Evolutionary conservation across 805 yeast genomes (phyloP), one percentile per base, ranked within the genome.

Genomic region (Myxozyma sirexii): DNA sequence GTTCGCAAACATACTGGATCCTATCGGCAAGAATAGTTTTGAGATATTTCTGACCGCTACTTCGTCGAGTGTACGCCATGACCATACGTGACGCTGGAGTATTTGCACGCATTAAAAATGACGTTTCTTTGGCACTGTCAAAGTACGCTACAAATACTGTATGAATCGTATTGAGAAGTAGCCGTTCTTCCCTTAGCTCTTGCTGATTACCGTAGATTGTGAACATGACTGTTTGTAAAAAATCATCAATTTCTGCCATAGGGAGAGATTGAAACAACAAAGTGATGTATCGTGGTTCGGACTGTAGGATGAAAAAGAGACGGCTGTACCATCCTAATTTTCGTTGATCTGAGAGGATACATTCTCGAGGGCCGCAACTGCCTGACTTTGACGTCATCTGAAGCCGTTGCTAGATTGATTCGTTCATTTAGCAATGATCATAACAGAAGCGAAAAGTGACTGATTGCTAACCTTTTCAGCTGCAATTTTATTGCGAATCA

Each of bases 121-220:
- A 65, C 45, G 72, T 71, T 49, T 75, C 77, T 15, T 69, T 57
- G 2, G 76, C 65, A 31, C 67, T 49, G 6, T 75, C 77, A 50
- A 75, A 75, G 57, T 75, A 77, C 37, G 68, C 56, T 3, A 77
- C 71, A 54, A 75, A 61, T 1, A 75, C 77, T 12, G 71, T 70
- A 59, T 73, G 76, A 52, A 75, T 73, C 74, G 75, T 70, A n/a
- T 73, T 65, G 43, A 75, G 65, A 54, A 74, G 56, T 46, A 74
- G 60, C 49, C 72, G 75, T 68, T 75, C 78, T 63, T 75, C 78
- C 27, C 77, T 71, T 59, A 72, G 73, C 56, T 75, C 77, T 63
- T 74, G 74, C 63, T 75, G 78, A 60, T 75, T 75, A n/a, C 78
- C 78, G 58, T 70, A 76, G 45, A 75, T 69, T 10, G 74, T 72